Base-by-base conservation (phyloP, 768 basidiomycete species). In the Xanthoconium purpureum region DNA sequence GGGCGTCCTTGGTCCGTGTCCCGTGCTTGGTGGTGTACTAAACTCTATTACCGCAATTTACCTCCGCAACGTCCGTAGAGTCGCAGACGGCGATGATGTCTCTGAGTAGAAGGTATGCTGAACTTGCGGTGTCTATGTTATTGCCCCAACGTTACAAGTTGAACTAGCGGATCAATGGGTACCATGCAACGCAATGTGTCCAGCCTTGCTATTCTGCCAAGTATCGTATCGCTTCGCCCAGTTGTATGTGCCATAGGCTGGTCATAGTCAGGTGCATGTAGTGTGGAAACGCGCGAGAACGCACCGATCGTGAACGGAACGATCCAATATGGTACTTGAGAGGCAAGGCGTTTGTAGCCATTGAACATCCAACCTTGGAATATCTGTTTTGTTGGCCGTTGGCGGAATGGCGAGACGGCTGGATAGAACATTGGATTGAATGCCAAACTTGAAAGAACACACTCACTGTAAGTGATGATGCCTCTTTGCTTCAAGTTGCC, bases 381-480 rank as follows among this genome's bases (percentile, higher is more conserved):
- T 66, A 85, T 82, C 52, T 88, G 78, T 47, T 88, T 85, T 40
- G 86, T 82, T 17, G 89, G 84, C 56, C 83, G 84, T 61, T 88
- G 82, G 70, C 87, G 84, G 77, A 82, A 89, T 9, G 92, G 89
- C n/a, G 94, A 94, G 60, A 94, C 66, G 61, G 81, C 94, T 97
- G 33, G 12, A 12, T 35, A 12, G 57, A 36, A 50, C 20, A n/a
- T n/a, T 17, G n/a, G 38, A 39, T 0, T 14, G 44, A 29, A 44
- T 24, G 6, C 24, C 24, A 44, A 32, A 47, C 11, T 30, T 7
- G 20, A 43, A 47, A 14, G 18, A 20, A 24, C 2, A 39, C 29
- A 6, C 18, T 40, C 32, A 96, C 94, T 80, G 80, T 96, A 97
- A 66, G 79, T 75, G 49, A 82, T 76, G 56, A 95, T 79, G 50